A percentile compares a stretch with the other conserved stretches of the same genome.
phyloP scores from a whole-genome alignment of 345 rosid genomes.

The Heritiera fomes region DNA sequence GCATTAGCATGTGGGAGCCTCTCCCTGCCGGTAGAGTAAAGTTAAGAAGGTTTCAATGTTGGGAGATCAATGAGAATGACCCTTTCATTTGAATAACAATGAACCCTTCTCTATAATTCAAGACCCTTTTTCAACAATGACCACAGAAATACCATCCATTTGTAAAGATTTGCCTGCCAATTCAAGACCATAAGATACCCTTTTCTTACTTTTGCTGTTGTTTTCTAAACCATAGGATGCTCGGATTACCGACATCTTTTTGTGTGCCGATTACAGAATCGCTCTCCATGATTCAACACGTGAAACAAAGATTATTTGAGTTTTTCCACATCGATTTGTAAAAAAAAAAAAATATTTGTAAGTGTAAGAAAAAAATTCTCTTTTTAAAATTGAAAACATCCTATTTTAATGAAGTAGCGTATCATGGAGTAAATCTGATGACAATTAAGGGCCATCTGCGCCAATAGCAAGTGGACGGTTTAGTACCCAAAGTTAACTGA shows the following conservation, averaged over 20 bases:
- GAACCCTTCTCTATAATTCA: not conserved
- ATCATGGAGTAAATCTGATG: not conserved
- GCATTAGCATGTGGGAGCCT: slow-evolving; percentile 5
- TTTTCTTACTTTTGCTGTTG: not conserved
- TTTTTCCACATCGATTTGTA: too few relatives aligned
- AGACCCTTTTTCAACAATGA: not conserved
- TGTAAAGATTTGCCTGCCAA: slow-evolving; percentile 1
- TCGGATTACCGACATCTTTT: too few relatives aligned
- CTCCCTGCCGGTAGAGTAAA: not conserved
- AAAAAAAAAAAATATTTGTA: too few relatives aligned
- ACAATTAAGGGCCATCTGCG: not conserved
- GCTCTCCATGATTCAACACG: too few relatives aligned
- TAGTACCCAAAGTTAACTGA: not conserved
- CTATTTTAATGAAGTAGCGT: not conserved
- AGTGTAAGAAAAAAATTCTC: too few relatives aligned
- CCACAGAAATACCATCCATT: not conserved
- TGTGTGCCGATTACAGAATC: too few relatives aligned
- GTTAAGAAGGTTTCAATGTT: not conserved
- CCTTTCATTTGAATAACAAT: not conserved
- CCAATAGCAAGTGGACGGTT: slow-evolving; percentile 7
- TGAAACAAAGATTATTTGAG: too few relatives aligned
- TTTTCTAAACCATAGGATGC: not conserved
- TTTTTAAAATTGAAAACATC: too few relatives aligned
- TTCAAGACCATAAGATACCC: not conserved
- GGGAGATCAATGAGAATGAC: not conserved